Evolutionary conservation across 2,329 filamentous ascomycete genomes (phyloP).

Genomic region (Bertia moriformis): DNA sequence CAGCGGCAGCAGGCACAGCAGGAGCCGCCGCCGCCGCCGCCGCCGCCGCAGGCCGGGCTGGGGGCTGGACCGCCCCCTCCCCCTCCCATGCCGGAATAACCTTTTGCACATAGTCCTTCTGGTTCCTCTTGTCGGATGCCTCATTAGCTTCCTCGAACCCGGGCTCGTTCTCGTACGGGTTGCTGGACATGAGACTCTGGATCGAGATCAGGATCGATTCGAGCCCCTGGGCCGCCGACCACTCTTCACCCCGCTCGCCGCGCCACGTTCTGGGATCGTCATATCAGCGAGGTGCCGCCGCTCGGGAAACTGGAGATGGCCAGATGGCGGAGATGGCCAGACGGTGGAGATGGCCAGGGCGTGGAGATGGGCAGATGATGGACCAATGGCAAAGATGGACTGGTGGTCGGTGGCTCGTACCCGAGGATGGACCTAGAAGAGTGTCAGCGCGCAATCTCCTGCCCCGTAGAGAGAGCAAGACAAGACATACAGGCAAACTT

Average conservation of each 20-base stretch:
- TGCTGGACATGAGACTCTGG: conserved; percentile 84
- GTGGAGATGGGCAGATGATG: conserved; percentile 5
- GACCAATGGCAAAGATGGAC: conserved; percentile 3
- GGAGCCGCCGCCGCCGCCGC: too few species aligned
- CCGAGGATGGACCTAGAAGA: conserved; percentile 63
- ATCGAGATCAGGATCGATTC: conserved; percentile 92
- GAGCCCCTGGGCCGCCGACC: conserved; percentile 89
- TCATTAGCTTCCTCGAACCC: conserved; percentile 70
- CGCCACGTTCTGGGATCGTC: conserved; percentile 65
- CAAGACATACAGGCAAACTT: neutral
- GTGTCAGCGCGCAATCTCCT: conserved; percentile 6
- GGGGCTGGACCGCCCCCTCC: too few species aligned
- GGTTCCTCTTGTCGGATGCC: conserved; percentile 55
- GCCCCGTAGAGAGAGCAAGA: neutral
- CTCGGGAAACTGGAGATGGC: conserved; percentile 7
- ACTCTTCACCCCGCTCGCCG: conserved; percentile 78
- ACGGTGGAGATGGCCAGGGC: conserved; percentile 1
- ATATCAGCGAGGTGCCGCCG: too few species aligned
- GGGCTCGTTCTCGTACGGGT: conserved; percentile 92
- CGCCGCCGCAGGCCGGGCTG: too few species aligned
- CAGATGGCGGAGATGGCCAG: too few species aligned
- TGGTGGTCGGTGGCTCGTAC: conserved; percentile 26
- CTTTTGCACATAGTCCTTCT: conserved; percentile 67
- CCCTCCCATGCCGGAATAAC: conserved; percentile 24
- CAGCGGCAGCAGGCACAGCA: too few species aligned